Base-by-base conservation (phyloP, 768 basidiomycete species). In the Amanita jacksonii region DNA sequence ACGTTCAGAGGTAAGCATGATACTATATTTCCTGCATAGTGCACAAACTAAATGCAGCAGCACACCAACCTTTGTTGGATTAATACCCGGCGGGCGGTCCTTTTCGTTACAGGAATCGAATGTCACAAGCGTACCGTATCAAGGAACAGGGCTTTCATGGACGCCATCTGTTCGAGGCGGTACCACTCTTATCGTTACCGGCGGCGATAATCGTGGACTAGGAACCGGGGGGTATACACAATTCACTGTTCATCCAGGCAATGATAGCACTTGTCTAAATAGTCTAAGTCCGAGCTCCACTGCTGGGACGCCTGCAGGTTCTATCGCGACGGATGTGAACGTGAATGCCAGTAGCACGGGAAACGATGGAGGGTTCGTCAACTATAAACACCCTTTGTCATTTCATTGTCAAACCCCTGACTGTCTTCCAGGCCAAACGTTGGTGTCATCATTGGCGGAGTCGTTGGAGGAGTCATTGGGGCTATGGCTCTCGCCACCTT, bases 41-140 rank as follows among this genome's bases (percentile, higher is more conserved):
- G 40, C 43, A 28, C 31, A 20, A 36, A 31, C 18, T 33, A 13
- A 8, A 30, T 15, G 30, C 16, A 9, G 34, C 48, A 83, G 83
- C 8, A 73, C 56, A 1, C 69, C 77, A n/a, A 69, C 57, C 22
- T 84, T 85, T 58, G 64, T 76, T 20, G 84, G 83, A 4, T 66
- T 86, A 33, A 86, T 89, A 25, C 87, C 87, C 1, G 87, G 85
- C 1, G 86, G 86, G 8, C 65, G 83, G 39, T 85, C 84, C 0
- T 85, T 88, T 56, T 51, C 65, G 5, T 72, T 89, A 34, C 79
- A 81, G 1, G 48, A 69, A 49, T 68, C 68, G 12, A 25, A 55
- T 3, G 56, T 82, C 18, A 73, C 81, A 7, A 56, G 65, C 22
- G 58, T 69, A 4, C 16, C 53, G 0, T 41, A 50, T 0, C 55